Conservation (phyloP, 1,284 basidiomycete genomes). For the Takashimella koratensis region DNA sequence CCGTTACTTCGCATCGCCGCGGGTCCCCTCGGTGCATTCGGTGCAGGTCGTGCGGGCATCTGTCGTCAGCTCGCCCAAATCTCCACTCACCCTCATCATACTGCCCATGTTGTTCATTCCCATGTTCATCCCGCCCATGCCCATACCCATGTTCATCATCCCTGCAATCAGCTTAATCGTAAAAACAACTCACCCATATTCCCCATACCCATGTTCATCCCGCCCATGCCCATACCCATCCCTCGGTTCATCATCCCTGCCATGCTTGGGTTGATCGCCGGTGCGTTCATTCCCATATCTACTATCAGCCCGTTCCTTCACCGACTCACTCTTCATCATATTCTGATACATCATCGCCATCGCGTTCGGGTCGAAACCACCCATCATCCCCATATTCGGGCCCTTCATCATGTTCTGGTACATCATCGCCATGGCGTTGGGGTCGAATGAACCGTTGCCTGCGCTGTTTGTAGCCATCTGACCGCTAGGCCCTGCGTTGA, state of each 20-base stretch:
- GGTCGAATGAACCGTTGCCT: slow-evolving; percentile 49
- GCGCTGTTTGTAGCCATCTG: slow-evolving; percentile 43
- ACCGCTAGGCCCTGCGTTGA: slow-evolving; percentile 53
- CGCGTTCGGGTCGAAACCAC: slow-evolving; percentile 53
- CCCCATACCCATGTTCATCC: slow-evolving; percentile 9
- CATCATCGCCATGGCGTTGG: slow-evolving; percentile 55
- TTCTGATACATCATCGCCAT: slow-evolving; percentile 57
- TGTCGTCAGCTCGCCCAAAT: slow-evolving; percentile 14
- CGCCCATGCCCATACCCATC: slow-evolving; percentile 11
- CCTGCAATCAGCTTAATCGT: neutral
- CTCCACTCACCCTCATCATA: slow-evolving; percentile 9
- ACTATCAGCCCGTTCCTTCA: neutral
- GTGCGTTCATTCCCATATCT: slow-evolving; percentile 41
- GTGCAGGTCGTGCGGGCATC: slow-evolving; percentile 21
- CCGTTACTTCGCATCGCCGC: slow-evolving; percentile 48
- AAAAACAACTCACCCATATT: slow-evolving; percentile 3
- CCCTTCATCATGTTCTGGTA: slow-evolving; percentile 54
- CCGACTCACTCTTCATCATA: slow-evolving; percentile 49
- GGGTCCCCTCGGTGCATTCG: slow-evolving; percentile 49
- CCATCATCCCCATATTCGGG: slow-evolving; percentile 19
- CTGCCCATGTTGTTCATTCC: slow-evolving; percentile 28
- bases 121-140: slow-evolving; percentile 17
- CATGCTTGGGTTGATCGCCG: slow-evolving; percentile 49
- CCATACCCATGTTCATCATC: slow-evolving; percentile 1
- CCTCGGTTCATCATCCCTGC: slow-evolving; percentile 22